Evolutionary conservation across 1,284 basidiomycete species (phyloP), one percentile per base, ranked within the genome.

Genomic region (Hymenochaete sp.): DNA sequence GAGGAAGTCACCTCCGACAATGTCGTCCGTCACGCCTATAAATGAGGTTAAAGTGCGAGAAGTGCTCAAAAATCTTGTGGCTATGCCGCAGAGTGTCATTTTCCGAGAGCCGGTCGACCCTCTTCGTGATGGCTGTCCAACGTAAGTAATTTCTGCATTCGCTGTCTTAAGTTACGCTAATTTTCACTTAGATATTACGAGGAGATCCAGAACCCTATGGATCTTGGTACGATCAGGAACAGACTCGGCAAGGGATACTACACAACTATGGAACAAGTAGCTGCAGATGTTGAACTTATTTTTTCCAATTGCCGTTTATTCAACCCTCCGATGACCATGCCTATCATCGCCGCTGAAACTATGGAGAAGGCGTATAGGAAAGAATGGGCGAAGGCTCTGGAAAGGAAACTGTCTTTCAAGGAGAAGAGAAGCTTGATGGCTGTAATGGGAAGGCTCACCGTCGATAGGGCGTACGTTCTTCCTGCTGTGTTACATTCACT

Each of bases 141-240:
- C 89, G 83, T 92, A 59, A 62, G 83, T 73, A 43, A 21, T 40
- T 35, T 11, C 18, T 19, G 11, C 16, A 33, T 42, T 31, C 44
- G 52, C 39, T 39, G 14, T 29, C 25, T 48, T 32, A 38, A 25
- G 14, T 38, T 9, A 24, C 42, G 10, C 36, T 47, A 46, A 14
- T 43, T 51, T 38, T 31, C 18, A 16, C 14, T 26, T 54, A 93
- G 90, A 13, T 98, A 98, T 62, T 80, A 87, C 48, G 80, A 96
- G 8, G 96, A 98, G 66, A 97, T 99, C 60, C 70, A 78, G 53
- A 66, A 85, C 52, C 96, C 96, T 4, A 98, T 98, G 92, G 93
- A 98, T 65, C 81, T 98, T 45, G 79, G 79, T 8, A 96, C 93
- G 8, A 89, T 98, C 59, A 62, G 65, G 27, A 70, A 68, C 40